Evolutionary conservation across 495 filamentous ascomycete genomes (phyloP), one percentile per base, ranked within the genome.

Genomic region (Pyrenopolyporus hunteri): DNA sequence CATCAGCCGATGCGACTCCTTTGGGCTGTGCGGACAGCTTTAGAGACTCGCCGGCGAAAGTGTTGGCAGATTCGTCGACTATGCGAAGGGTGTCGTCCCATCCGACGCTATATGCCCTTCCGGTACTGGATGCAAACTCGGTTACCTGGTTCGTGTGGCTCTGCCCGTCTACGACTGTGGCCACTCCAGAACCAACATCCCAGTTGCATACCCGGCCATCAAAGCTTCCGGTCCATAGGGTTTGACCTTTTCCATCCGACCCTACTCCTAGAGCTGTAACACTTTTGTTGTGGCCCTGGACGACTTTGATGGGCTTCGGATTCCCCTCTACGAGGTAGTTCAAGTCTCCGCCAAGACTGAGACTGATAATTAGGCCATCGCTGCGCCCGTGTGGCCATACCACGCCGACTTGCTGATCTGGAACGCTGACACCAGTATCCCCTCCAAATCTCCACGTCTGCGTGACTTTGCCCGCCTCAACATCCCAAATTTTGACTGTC

Each of bases 81-180:
- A 84, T 87, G 54, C 93, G 89, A 31, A 97, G 83, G 4, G 90
- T 93, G 72, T 98, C 94, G 73, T 98, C 94, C 94, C 94, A 98
- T 65, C 85, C 92, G 11, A 93, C 89, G 74, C 89, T 94, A 76
- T 90, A 92, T 23, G 91, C 83, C 55, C 85, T 78, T 23, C 85
- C 81, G 4, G 72, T 64, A 48, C 78, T 74, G 0, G 87, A 74
- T 2, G 89, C 74, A 46, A 98, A 85, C 19, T 88, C 89, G 6
- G 89, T 83, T 50, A 98, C 85, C 69, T 91, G 93, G 68, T 91
- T 91, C 4, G 85, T 85, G 72, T 97, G 94, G 10, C 79, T 72
- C 19, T 90, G 85, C 14, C 94, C 94, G 35, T 93, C 89, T 42
- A 95, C 79, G 22, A 80, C 79, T 37, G 80, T 79, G 14, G 85